Percentiles rank a stretch among this genome's conserved stretches.
Conservation (phyloP, 2,329 filamentous ascomycete genomes). For the Monosporascus sp. region DNA sequence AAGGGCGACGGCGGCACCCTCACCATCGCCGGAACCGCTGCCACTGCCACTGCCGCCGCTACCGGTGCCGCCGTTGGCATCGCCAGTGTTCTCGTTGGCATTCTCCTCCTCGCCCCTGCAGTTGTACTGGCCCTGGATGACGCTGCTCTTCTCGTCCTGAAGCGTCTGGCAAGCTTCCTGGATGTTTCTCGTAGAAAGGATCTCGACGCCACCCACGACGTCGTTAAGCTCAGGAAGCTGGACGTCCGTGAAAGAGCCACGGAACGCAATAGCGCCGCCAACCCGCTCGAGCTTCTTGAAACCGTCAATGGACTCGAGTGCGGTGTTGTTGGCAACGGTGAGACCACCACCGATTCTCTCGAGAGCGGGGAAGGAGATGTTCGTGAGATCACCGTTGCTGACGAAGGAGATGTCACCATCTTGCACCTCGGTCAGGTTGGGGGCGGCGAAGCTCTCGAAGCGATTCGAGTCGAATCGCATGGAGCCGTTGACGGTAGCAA, state of each 20-base stretch:
- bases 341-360: constrained; percentile 70
- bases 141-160: constrained; percentile 37
- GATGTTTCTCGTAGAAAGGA: constrained; percentile 62
- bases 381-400: constrained; percentile 58
- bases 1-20: constrained; percentile 40
- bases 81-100: constrained; percentile 45
- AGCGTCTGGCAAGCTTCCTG: constrained; percentile 48
- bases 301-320: constrained; percentile 57
- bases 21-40: constrained; percentile 18
- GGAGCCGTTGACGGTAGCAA: constrained; percentile 69
- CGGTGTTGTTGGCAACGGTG: constrained; percentile 83
- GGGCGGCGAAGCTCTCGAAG: constrained; percentile 54
- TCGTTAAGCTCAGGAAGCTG: constrained; percentile 60
- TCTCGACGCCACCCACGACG: constrained; percentile 67
- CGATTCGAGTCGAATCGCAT: constrained; percentile 81
- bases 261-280: constrained; percentile 76
- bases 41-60: constrained; percentile 16
- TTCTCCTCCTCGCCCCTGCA: constrained; percentile 48
- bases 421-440: constrained; percentile 66
- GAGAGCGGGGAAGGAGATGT: constrained; percentile 71
- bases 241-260: constrained; percentile 74
- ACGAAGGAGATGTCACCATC: constrained; percentile 57
- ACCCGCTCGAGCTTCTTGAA: constrained; percentile 67
- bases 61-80: constrained; percentile 17
- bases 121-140: constrained; percentile 43